Base-by-base conservation (phyloP, 805 yeast genomes). In the Cyberlindnera xylosilytica region DNA sequence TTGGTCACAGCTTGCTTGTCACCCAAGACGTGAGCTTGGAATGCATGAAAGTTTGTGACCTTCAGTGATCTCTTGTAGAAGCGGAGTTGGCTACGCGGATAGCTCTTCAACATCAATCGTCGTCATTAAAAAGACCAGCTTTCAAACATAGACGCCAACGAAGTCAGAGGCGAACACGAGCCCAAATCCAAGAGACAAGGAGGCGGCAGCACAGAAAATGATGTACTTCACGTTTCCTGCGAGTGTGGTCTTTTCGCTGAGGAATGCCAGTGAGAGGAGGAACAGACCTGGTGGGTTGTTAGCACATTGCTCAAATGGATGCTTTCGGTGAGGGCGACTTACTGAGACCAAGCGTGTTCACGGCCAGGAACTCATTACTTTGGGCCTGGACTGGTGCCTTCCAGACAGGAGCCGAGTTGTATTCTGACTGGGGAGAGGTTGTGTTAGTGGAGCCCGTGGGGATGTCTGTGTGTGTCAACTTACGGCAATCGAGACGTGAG, bases 111-210 rank as follows among this genome's bases (percentile, higher is more conserved):
- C n/a, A n/a, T n/a, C n/a, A n/a, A n/a, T n/a, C n/a, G n/a, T n/a
- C n/a, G n/a, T n/a, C n/a, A n/a, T n/a, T n/a, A n/a, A n/a, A n/a
- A n/a, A n/a, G n/a, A n/a, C n/a, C n/a, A n/a, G 29, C 6, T 26
- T n/a, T 40, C 33, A 68, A 35, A 71, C 66, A 50, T 73, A 73
- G 2, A 73, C 78, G 26, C 73, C 78, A 32, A 72, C 67, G 7
- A 70, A 65, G 46, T 73, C 61, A 17, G 71, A 60, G 22, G 70
- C 44, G 42, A 68, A 69, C 16, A 73, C 65, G 20, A 65, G 49
- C 18, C 71, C 72, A 40, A 71, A 58, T 4, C 73, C 73, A 37
- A 60, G 56, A 20, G 68, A 56, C n/a, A 63, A 19, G 16, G 71
- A 61, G 2, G 68, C 69, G 11, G 58, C 32, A 8, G 53, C 46